Base-by-base conservation (phyloP, 2,329 filamentous ascomycete species). In the Fusarium nematophilum region DNA sequence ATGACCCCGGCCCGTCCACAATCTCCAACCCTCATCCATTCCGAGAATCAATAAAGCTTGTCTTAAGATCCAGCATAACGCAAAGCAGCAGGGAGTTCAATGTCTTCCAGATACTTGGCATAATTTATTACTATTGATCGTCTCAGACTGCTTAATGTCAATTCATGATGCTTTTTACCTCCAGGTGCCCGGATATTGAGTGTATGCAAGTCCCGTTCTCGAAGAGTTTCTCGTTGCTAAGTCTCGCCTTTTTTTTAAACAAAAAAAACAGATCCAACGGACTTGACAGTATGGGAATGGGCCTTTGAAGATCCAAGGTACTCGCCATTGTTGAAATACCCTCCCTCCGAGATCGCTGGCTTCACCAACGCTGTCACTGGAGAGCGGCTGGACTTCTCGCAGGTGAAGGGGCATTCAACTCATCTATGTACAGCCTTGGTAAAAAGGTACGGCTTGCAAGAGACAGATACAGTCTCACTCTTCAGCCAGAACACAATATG, bases 261-360 rank as follows among this genome's bases (percentile, higher is more conserved):
- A n/a, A n/a, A n/a, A n/a, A n/a, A n/a, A n/a, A n/a, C 18, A 52
- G 44, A 33, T 34, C 52, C 44, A 5, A 49, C 11, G 5, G 39
- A 55, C 26, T 31, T 55, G 31, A 54, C 52, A 1, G 37, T 54
- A 2, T 54, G 52, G 52, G 52, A 54, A 38, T 54, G 52, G 52
- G 52, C 52, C 9, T 54, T 54, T 21, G 52, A 54, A 23, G 29
- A 54, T n/a, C 4, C 14, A 6, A 39, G 17, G 13, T 49, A 49
- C 31, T 54, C 52, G 10, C 52, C 43, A 9, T 27, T 54, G 11
- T 37, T 25, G 38, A 50, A 36, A 3, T 44, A 11, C 9, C 45
- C 52, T 5, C 34, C 25, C 9, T 8, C 11, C 8, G 38, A 44
- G 15, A 26, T 55, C 6, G 52, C 30, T 5, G 52, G 45, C 11